These are phyloP conservation scores for Dactylellina leptospora DNA, from an alignment of 2,329 filamentous ascomycete species.

Conservation along the genomic window DNA sequence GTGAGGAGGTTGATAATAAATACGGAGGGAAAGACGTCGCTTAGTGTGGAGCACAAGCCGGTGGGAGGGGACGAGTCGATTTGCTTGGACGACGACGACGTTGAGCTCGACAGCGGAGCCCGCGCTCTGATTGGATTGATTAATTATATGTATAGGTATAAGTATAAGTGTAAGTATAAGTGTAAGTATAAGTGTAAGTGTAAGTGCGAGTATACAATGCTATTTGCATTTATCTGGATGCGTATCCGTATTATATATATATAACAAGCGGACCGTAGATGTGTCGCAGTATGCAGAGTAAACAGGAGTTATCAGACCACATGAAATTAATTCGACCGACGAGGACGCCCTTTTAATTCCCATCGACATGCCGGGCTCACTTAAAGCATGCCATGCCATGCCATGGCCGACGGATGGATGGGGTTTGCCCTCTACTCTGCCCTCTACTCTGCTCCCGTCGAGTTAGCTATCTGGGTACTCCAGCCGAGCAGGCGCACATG, in stretches of 20 bases:
- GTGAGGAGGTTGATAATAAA: not conserved
- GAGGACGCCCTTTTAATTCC: not conserved
- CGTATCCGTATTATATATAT: no score
- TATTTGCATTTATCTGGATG: not conserved
- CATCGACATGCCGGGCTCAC: no score
- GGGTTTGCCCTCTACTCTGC: not conserved
- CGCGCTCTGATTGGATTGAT: no score
- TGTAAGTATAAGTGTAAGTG: not conserved
- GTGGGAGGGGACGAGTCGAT: not conserved
- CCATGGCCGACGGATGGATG: not conserved
- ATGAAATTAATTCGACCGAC: no score
- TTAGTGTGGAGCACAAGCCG: no score
- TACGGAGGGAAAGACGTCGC: no score
- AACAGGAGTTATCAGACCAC: no score
- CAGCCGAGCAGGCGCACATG: constrained; percentile 32
- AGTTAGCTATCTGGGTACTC: constrained; percentile 16
- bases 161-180: not conserved
- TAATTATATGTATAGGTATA: not conserved
- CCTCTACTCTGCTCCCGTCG: not conserved
- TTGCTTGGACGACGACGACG: not conserved
- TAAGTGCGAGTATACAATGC: not conserved
- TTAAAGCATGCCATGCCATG: no score
- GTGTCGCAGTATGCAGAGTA: no score
- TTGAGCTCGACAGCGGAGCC: not conserved
- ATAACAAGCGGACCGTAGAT: no score